Evolutionary conservation across 768 basidiomycete species (phyloP).

Genomic region (Kwoniella europaea): DNA sequence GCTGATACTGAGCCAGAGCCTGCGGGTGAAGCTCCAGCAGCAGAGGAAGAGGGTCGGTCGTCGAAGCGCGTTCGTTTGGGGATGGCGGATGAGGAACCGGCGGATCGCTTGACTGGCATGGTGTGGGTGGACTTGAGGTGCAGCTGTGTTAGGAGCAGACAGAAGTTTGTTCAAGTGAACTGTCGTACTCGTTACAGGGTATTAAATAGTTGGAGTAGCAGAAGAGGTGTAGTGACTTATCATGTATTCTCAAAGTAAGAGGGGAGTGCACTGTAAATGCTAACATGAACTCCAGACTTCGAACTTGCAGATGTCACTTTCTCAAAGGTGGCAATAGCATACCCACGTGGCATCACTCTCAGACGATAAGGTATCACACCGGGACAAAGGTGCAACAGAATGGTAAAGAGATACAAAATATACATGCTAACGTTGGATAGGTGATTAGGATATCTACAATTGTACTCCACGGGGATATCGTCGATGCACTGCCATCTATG

Average conservation of each 20-base stretch:
- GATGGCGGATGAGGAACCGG: constrained; percentile 16
- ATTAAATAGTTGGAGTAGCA: too few relatives aligned
- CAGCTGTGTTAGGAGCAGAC: too few relatives aligned
- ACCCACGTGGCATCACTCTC: not conserved
- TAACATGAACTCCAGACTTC: too few relatives aligned
- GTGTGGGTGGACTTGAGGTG: not conserved
- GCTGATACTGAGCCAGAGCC: not conserved
- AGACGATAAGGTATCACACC: not conserved
- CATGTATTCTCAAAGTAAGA: too few relatives aligned
- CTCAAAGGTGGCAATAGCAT: not conserved
- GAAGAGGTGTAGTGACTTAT: too few relatives aligned
- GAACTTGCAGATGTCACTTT: not conserved
- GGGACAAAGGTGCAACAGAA: not conserved
- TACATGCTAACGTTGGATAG: not conserved
- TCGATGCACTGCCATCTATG: constrained; percentile 54
- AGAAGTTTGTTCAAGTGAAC: too few relatives aligned
- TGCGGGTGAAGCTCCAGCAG: constrained; percentile 6
- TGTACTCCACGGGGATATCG: constrained; percentile 58
- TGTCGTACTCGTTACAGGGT: too few relatives aligned
- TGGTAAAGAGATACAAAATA: constrained; percentile 1
- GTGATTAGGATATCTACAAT: constrained; percentile 31
- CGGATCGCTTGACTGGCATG: constrained; percentile 45
- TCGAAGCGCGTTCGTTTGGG: constrained; percentile 46
- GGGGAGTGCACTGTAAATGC: too few relatives aligned
- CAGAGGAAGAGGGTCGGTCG: constrained; percentile 23